These are phyloP conservation scores for Cicer bijugum DNA, from an alignment of 306 rosid species.

Conservation along the genomic window DNA sequence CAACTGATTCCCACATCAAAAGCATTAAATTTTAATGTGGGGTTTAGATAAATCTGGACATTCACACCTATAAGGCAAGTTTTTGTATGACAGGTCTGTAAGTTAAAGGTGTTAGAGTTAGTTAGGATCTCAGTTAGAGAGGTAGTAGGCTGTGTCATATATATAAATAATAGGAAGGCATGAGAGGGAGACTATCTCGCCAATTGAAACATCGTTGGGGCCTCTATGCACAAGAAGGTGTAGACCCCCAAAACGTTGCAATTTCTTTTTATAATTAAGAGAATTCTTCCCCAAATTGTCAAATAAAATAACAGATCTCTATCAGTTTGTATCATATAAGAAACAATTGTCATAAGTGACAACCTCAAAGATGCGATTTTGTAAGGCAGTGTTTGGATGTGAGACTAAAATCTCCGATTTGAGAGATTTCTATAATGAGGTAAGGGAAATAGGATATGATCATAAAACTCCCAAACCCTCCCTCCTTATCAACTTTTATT, in stretches of 20 bases:
- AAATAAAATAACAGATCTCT: not conserved
- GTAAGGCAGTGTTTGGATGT: not conserved
- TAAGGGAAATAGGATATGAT: not conserved
- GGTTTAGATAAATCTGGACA: not conserved
- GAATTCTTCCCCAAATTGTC: not conserved
- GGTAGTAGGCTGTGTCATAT: not conserved
- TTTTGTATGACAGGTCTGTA: slow-evolving; percentile 1
- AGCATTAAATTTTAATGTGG: not conserved
- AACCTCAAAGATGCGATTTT: slow-evolving; percentile 6
- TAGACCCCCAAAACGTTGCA: not conserved
- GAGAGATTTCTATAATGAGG: not conserved
- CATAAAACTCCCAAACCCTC: not conserved
- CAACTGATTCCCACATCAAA: too few species aligned
- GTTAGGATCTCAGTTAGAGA: not conserved
- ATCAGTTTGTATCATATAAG: not conserved
- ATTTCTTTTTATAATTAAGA: not conserved
- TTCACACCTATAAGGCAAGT: not conserved
- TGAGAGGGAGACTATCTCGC: not conserved
- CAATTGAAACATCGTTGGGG: not conserved
- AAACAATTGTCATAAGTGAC: not conserved
- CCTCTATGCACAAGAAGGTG: not conserved
- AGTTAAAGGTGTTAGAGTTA: not conserved
- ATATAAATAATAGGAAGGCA: not conserved
- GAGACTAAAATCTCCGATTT: not conserved
- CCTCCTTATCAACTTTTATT: not conserved